Conservation (phyloP, 331 rosid genomes). For the Phaseolus coccineus region DNA sequence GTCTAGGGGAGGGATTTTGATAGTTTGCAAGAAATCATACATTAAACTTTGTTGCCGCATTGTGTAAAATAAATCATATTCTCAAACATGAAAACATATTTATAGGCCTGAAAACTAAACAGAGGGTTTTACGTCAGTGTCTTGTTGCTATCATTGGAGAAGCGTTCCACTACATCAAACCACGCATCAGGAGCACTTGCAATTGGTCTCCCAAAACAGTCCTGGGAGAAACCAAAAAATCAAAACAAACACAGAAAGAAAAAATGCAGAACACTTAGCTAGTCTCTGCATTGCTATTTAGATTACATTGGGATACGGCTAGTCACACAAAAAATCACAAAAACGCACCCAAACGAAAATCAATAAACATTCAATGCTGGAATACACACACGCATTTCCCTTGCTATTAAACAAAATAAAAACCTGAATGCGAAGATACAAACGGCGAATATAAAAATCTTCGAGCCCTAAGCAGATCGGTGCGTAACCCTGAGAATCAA, state of each 20-base stretch:
- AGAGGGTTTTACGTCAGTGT: conserved; percentile 65
- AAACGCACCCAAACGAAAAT: not conserved
- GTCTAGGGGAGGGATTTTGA: not conserved
- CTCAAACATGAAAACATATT: not conserved
- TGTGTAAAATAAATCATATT: too few species aligned
- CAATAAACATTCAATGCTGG: not conserved
- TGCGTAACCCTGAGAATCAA: conserved; percentile 73
- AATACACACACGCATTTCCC: too few species aligned
- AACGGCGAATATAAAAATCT: conserved; percentile 84
- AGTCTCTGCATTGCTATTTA: not conserved
- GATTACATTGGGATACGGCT: not conserved
- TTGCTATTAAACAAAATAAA: not conserved
- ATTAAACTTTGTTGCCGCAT: too few species aligned
- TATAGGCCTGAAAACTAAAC: not conserved
- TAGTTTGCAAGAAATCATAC: not conserved
- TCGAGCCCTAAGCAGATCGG: conserved; percentile 93
- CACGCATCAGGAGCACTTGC: conserved; percentile 98
- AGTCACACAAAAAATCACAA: not conserved
- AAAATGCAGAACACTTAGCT: not conserved
- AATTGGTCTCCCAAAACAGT: conserved; percentile 93
- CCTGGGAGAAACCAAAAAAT: conserved; percentile 54
- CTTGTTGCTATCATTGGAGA: conserved; percentile 88
- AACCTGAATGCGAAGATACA: conserved; percentile 92
- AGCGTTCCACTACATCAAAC: conserved; percentile 96
- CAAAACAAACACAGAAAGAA: not conserved